Conservation (phyloP, 2,329 filamentous ascomycete species). For the Geoglossum cookeanum region DNA sequence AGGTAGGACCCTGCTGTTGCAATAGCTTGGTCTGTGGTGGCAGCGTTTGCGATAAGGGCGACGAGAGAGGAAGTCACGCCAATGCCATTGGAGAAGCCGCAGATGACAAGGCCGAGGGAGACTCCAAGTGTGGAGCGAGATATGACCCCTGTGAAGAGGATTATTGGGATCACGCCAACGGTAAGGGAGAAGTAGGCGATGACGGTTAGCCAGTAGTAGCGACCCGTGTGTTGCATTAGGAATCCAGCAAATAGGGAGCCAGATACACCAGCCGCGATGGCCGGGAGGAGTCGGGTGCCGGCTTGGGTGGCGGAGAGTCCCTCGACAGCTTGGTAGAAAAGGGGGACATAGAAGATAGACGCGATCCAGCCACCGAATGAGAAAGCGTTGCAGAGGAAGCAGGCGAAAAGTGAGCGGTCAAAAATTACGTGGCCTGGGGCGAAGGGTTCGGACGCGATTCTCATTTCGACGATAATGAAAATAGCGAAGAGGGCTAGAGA, state of each 20-base stretch:
- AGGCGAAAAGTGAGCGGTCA: slow-evolving; percentile 43
- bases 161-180: slow-evolving; percentile 34
- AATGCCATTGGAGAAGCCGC: slow-evolving; percentile 34
- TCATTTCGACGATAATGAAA: slow-evolving; percentile 52
- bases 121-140: slow-evolving; percentile 31
- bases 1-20: slow-evolving; percentile 65
- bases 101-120: slow-evolving; percentile 35
- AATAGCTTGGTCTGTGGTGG: slow-evolving; percentile 48
- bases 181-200: slow-evolving; percentile 33
- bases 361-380: slow-evolving; percentile 40
- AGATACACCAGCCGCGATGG: slow-evolving; percentile 39
- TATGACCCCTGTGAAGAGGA: slow-evolving; percentile 37
- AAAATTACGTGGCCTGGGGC: slow-evolving; percentile 58
- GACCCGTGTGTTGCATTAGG: slow-evolving; percentile 50
- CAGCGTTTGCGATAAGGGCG: slow-evolving; percentile 49
- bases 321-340: slow-evolving; percentile 59
- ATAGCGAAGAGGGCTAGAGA: slow-evolving; percentile 39
- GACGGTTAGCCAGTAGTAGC: slow-evolving; percentile 51
- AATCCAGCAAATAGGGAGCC: slow-evolving; percentile 47
- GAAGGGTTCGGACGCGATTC: slow-evolving; percentile 50
- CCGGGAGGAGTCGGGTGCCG: slow-evolving; percentile 47
- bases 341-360: slow-evolving; percentile 51
- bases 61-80: slow-evolving; percentile 56
- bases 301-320: slow-evolving; percentile 42
- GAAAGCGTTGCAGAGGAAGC: slow-evolving; percentile 57